Conservation (phyloP, 2,329 filamentous ascomycete genomes). For the Epichloe gansuensis region DNA sequence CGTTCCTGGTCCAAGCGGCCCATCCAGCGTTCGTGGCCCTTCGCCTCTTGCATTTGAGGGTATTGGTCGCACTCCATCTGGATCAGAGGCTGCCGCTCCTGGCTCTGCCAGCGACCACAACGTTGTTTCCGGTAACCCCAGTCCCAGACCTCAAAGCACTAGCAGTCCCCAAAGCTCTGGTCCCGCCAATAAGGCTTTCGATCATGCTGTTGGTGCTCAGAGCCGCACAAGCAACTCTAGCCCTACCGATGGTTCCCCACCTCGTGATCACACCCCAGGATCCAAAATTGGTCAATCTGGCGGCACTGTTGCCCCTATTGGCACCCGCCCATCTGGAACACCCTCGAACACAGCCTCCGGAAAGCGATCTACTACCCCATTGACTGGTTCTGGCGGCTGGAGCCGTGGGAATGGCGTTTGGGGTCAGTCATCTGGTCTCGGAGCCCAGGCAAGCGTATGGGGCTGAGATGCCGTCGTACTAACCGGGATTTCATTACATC, state of each 20-base stretch:
- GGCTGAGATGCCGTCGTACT: slow-evolving; percentile 40
- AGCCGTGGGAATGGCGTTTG: slow-evolving; percentile 71
- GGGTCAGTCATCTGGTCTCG: slow-evolving; percentile 70
- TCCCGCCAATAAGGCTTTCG: slow-evolving; percentile 46
- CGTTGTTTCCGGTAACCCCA: slow-evolving; percentile 29
- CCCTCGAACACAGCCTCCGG: slow-evolving; percentile 36
- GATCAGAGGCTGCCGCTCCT: slow-evolving; percentile 26
- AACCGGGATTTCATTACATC: background rate
- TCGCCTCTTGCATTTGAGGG: slow-evolving; percentile 71
- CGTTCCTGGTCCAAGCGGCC: slow-evolving; percentile 52
- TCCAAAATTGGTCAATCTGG: slow-evolving; percentile 42
- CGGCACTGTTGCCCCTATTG: slow-evolving; percentile 76
- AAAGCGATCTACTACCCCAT: slow-evolving; percentile 79
- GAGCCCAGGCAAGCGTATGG: slow-evolving; percentile 89
- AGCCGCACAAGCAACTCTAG: slow-evolving; percentile 79
- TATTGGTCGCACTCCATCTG: slow-evolving; percentile 29
- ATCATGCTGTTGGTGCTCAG: slow-evolving; percentile 42
- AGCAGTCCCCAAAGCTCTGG: slow-evolving; percentile 63
- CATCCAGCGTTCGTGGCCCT: slow-evolving; percentile 56
- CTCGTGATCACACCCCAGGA: slow-evolving; percentile 47
- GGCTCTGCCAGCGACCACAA: slow-evolving; percentile 26
- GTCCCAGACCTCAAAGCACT: slow-evolving; percentile 70
- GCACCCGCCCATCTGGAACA: slow-evolving; percentile 64
- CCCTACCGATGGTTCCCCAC: slow-evolving; percentile 64
- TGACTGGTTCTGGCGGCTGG: slow-evolving; percentile 83